These are phyloP conservation scores for Fomitopsis pulvina DNA, from an alignment of 768 basidiomycete species.

Conservation along the genomic window DNA sequence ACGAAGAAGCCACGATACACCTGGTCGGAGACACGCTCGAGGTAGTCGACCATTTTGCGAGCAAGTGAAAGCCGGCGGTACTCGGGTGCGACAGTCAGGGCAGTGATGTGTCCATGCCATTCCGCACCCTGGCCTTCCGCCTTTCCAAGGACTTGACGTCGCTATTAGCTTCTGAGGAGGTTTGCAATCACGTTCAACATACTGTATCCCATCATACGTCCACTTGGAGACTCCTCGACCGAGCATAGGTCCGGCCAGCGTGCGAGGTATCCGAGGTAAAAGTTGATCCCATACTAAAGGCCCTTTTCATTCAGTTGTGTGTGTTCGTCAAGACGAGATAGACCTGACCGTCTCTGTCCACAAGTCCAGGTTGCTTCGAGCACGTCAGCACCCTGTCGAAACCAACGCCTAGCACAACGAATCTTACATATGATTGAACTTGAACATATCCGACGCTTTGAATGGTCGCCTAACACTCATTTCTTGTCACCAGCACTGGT, in stretches of 20 bases:
- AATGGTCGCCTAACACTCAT: conserved; percentile 90
- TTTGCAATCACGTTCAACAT: conserved; percentile 21
- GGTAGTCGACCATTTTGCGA: conserved; percentile 75
- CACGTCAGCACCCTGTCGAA: background rate
- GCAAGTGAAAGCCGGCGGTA: conserved; percentile 88
- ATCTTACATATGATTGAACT: conserved; percentile 84
- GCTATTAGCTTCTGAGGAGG: conserved; percentile 1
- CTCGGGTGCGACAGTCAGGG: conserved; percentile 89
- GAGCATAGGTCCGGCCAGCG: conserved; percentile 91
- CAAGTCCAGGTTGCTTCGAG: conserved; percentile 78
- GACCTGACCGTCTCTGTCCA: conserved; percentile 91
- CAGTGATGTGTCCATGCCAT: conserved; percentile 95
- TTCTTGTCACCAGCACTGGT: too few relatives aligned
- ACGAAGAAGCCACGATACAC: conserved; percentile 85
- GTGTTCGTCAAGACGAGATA: background rate
- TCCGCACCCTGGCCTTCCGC: conserved; percentile 73
- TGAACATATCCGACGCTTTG: conserved; percentile 84
- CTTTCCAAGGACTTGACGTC: conserved; percentile 97
- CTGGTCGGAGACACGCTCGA: conserved; percentile 81
- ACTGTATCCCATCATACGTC: conserved; percentile 93
- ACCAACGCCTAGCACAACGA: background rate
- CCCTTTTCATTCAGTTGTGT: background rate
- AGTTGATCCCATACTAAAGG: conserved; percentile 79
- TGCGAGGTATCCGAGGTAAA: conserved; percentile 84
- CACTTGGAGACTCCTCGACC: conserved; percentile 73